phyloP scores from a whole-genome alignment of 2,329 filamentous ascomycete species.

The Cordyceps tenuipes region DNA sequence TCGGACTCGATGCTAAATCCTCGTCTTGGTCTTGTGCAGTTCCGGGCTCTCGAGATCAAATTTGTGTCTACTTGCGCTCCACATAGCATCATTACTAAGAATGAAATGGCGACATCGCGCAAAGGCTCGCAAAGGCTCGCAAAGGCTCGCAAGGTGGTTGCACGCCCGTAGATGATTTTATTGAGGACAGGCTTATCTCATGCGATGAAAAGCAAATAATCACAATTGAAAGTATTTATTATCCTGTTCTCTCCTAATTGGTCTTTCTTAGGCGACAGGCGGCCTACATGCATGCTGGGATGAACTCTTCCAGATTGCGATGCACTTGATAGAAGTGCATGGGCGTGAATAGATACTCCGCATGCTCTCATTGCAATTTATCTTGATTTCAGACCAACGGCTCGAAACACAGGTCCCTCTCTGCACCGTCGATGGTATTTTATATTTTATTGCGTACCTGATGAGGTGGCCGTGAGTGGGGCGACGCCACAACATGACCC shows the following conservation, averaged over 20 bases:
- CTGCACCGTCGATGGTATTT: neutral
- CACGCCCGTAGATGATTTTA: neutral
- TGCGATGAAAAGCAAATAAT: too few species aligned
- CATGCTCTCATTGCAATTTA: neutral
- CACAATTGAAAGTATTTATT: too few species aligned
- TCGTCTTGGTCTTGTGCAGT: neutral
- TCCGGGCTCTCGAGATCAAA: neutral
- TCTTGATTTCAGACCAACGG: neutral
- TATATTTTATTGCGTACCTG: neutral
- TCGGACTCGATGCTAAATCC: neutral
- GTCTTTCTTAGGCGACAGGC: too few species aligned
- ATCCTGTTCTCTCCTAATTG: too few species aligned
- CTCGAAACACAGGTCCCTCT: too few species aligned
- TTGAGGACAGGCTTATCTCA: neutral
- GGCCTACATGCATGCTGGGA: too few species aligned
- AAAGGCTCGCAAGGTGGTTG: neutral
- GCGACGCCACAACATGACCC: neutral
- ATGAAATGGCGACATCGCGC: slow-evolving; percentile 7
- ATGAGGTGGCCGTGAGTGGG: neutral
- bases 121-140: neutral
- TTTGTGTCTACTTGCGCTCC: slow-evolving; percentile 4
- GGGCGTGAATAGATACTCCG: neutral
- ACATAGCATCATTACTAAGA: slow-evolving; percentile 10
- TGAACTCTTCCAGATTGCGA: too few species aligned
- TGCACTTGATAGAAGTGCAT: neutral